Conservation (phyloP, 2,329 filamentous ascomycete species). For the Xylariaceae sp. region DNA sequence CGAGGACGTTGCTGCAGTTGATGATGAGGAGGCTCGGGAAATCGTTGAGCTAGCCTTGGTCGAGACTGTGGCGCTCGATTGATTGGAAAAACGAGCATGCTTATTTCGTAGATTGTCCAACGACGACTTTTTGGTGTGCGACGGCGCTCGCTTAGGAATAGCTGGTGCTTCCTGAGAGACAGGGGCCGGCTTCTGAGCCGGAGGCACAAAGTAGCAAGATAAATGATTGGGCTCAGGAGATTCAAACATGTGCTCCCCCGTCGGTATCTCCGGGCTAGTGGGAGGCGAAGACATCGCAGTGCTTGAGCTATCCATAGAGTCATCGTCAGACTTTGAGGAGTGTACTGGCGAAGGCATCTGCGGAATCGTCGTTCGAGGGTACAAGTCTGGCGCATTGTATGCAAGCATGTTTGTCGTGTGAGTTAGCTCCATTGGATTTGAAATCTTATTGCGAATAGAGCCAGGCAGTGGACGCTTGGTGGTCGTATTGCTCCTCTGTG, state of each 20-base stretch:
- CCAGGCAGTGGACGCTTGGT: constrained; percentile 39
- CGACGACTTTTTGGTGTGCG: constrained; percentile 80
- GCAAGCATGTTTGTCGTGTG: constrained; percentile 96
- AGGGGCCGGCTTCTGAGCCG: constrained; percentile 43
- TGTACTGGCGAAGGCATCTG: constrained; percentile 49
- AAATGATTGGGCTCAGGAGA: constrained; percentile 62
- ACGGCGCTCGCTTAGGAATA: constrained; percentile 74
- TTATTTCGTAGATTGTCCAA: constrained; percentile 71
- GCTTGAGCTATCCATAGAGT: constrained; percentile 61
- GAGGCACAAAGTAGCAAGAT: constrained; percentile 61
- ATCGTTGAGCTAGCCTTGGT: constrained; percentile 55
- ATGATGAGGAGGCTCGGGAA: constrained; percentile 55
- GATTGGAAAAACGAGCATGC: constrained; percentile 48
- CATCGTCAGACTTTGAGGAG: constrained; percentile 54
- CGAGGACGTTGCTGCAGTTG: constrained; percentile 48
- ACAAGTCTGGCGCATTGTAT: constrained; percentile 86
- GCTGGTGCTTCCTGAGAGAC: constrained; percentile 53
- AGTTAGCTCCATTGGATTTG: constrained; percentile 76
- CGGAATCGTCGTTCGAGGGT: constrained; percentile 44
- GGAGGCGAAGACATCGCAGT: constrained; percentile 58
- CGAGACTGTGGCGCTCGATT: constrained; percentile 50
- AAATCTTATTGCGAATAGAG: constrained; percentile 70
- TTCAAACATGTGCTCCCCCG: constrained; percentile 49
- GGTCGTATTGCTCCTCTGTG: constrained; percentile 48
- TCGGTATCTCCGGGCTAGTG: constrained; percentile 64